These are phyloP conservation scores for Ophiorrhiza pumila DNA, from an alignment of 257 asterid species.

Conservation along the genomic window DNA sequence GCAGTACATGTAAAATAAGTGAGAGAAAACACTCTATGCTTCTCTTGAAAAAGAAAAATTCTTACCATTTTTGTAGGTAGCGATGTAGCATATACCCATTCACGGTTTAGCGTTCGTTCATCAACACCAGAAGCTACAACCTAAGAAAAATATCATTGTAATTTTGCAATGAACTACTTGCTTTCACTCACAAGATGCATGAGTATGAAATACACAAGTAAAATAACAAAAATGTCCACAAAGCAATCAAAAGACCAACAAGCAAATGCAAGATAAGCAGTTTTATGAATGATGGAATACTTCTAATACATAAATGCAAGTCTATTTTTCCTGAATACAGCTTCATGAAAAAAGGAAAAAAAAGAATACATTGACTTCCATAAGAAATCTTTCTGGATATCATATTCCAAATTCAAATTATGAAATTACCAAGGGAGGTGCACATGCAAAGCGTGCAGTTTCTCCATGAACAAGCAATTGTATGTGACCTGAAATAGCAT, in stretches of 20 bases:
- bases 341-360: neutral
- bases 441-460: slow-evolving; percentile 99
- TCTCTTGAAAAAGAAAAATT: neutral
- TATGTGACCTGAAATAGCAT: slow-evolving; percentile 98
- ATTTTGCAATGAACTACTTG: slow-evolving; percentile 9
- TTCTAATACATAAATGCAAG: neutral
- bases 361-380: neutral
- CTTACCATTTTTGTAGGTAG: slow-evolving; percentile 95
- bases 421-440: slow-evolving; percentile 84
- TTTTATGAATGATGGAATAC: neutral
- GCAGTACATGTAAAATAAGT: neutral
- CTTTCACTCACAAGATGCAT: neutral
- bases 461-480: slow-evolving; percentile 95
- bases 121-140: slow-evolving; percentile 98
- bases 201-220: neutral
- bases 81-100: slow-evolving; percentile 99
- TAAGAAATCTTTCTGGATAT: neutral
- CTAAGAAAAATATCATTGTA: slow-evolving; percentile 32
- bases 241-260: neutral
- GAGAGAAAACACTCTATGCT: slow-evolving; percentile 1
- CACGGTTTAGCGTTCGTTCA: slow-evolving; percentile 94
- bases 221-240: neutral
- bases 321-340: neutral
- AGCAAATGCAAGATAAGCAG: neutral
- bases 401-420: neutral